These are phyloP conservation scores for Thermochaetoides thermophila DNA, from an alignment of 495 filamentous ascomycete genomes.

Conservation along the genomic window DNA sequence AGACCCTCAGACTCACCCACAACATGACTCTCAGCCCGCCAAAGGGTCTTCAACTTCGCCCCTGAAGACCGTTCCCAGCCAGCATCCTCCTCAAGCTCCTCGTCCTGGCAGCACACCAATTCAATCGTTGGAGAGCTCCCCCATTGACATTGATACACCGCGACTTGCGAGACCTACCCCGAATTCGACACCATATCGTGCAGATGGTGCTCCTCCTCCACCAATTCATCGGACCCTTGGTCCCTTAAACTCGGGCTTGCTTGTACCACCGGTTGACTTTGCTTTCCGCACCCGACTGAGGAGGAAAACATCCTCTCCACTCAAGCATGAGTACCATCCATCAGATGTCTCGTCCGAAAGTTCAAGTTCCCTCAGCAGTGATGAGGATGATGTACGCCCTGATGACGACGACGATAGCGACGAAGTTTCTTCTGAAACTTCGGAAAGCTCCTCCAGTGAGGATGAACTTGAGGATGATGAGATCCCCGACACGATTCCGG, in stretches of 20 bases:
- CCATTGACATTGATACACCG: slow-evolving; percentile 21
- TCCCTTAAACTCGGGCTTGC: slow-evolving; percentile 26
- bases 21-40: too few species aligned
- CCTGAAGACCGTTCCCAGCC: slow-evolving; percentile 1
- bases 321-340: slow-evolving; percentile 96
- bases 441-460: slow-evolving; percentile 30
- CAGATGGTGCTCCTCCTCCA: slow-evolving; percentile 35
- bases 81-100: slow-evolving; percentile 15
- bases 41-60: not conserved
- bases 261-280: slow-evolving; percentile 35
- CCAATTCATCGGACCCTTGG: slow-evolving; percentile 34
- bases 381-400: too few species aligned
- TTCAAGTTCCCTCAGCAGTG: slow-evolving; percentile 33
- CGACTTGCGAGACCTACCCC: slow-evolving; percentile 29
- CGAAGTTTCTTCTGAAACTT: slow-evolving; percentile 15
- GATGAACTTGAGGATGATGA: slow-evolving; percentile 37
- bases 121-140: slow-evolving; percentile 16
- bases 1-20: too few species aligned
- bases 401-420: slow-evolving; percentile 15
- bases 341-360: slow-evolving; percentile 49
- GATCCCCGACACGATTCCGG: slow-evolving; percentile 33
- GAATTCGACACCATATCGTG: slow-evolving; percentile 22
- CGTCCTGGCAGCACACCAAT: slow-evolving; percentile 11
- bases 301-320: slow-evolving; percentile 73
- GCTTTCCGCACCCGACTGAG: slow-evolving; percentile 29